Evolutionary conservation across 1,284 basidiomycete genomes (phyloP).

Genomic region (Bjerkandera adusta): DNA sequence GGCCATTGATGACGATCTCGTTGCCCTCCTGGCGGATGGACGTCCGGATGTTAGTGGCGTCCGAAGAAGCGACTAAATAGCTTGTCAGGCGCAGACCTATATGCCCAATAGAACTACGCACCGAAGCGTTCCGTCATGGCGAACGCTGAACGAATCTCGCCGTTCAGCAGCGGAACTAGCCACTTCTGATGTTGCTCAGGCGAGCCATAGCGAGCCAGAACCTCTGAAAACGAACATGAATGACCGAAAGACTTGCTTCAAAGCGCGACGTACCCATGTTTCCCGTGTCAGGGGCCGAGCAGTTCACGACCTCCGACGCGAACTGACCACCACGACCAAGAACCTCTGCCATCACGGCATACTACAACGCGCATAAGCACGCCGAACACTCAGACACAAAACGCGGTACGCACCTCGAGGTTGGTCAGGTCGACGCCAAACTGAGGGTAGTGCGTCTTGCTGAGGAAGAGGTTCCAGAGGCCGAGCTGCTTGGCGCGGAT

Average conservation of each 20-base stretch:
- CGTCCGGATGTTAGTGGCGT: constrained; percentile 94
- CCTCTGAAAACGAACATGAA: constrained; percentile 59
- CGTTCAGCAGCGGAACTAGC: constrained; percentile 86
- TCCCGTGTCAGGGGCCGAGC: constrained; percentile 93
- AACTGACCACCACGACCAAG: constrained; percentile 83
- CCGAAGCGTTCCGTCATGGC: constrained; percentile 93
- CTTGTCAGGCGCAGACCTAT: not conserved
- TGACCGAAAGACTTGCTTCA: not conserved
- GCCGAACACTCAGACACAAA: not conserved
- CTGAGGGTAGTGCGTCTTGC: constrained; percentile 89
- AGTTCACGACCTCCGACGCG: constrained; percentile 87
- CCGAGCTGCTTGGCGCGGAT: constrained; percentile 84
- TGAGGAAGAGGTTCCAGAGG: constrained; percentile 97
- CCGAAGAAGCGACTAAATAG: constrained; percentile 82
- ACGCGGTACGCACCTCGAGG: constrained; percentile 66
- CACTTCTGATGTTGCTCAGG: constrained; percentile 90
- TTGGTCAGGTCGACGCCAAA: constrained; percentile 89
- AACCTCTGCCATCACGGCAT: constrained; percentile 95
- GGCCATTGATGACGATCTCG: constrained; percentile 92
- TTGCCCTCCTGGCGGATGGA: constrained; percentile 85
- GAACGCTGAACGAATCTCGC: constrained; percentile 92
- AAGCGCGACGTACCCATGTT: constrained; percentile 76
- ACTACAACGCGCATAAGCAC: constrained; percentile 45
- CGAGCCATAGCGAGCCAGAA: constrained; percentile 90
- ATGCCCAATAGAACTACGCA: constrained; percentile 35